Evolutionary conservation across 2,329 filamentous ascomycete genomes (phyloP).

Genomic region (Pezicula neosporulosa): DNA sequence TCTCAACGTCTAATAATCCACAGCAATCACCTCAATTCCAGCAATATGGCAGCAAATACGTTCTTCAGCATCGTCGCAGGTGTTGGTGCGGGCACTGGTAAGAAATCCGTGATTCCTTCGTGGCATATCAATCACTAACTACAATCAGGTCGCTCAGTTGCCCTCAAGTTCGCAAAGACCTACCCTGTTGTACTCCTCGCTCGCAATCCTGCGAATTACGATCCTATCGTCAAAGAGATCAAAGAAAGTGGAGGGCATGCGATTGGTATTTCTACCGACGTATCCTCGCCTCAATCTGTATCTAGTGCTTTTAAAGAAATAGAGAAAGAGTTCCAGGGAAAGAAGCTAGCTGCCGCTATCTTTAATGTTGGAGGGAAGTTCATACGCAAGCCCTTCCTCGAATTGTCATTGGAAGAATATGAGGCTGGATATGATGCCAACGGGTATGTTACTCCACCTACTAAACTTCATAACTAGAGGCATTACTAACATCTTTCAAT

Average conservation of each 20-base stretch:
- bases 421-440: conserved; percentile 42
- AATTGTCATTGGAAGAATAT: conserved; percentile 48
- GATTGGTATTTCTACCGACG: conserved; percentile 66
- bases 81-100: conserved; percentile 65
- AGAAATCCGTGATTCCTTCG: conserved; percentile 12
- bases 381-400: conserved; percentile 54
- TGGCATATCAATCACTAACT: neutral
- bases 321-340: conserved; percentile 51
- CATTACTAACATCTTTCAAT: neutral
- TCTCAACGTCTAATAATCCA: conserved; percentile 8
- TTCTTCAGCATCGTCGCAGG: conserved; percentile 69
- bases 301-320: conserved; percentile 61
- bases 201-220: conserved; percentile 62
- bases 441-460: conserved; percentile 38
- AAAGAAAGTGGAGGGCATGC: conserved; percentile 64
- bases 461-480: neutral
- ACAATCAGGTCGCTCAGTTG: conserved; percentile 41
- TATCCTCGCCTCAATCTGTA: conserved; percentile 48
- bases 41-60: conserved; percentile 29
- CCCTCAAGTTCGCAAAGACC: conserved; percentile 55
- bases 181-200: conserved; percentile 77
- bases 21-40: conserved; percentile 5
- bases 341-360: conserved; percentile 59
- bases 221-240: conserved; percentile 66
- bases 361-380: conserved; percentile 63